A percentile compares a stretch with the other conserved stretches of the same genome.
Evolutionary conservation across 140 eudicot genomes (phyloP).

Genomic region (Erigeron philadelphicus): DNA sequence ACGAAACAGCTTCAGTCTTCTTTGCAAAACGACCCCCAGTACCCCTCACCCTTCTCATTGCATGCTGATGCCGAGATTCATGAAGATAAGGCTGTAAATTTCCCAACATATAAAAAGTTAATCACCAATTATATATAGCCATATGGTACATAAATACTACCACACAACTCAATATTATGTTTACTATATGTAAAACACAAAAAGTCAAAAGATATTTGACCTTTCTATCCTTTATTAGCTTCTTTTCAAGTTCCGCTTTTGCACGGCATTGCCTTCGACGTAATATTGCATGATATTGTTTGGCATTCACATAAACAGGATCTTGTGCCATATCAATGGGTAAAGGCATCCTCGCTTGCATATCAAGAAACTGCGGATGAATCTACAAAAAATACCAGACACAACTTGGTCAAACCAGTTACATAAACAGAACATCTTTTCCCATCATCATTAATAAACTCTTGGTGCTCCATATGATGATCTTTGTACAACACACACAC

Average conservation of each 20-base stretch:
- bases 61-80: slow-evolving; percentile 89
- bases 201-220: slow-evolving; percentile 25
- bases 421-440: not conserved
- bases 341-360: slow-evolving; percentile 70
- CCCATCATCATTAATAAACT: not conserved
- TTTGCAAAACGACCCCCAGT: slow-evolving; percentile 85
- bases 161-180: too few relatives aligned
- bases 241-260: slow-evolving; percentile 82
- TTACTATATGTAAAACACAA: not conserved
- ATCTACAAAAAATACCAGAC: slow-evolving; percentile 31
- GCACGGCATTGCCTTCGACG: slow-evolving; percentile 89
- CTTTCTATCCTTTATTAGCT: slow-evolving; percentile 73
- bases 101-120: not conserved
- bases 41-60: slow-evolving; percentile 77
- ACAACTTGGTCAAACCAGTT: slow-evolving; percentile 16
- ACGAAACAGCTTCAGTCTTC: slow-evolving; percentile 43
- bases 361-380: slow-evolving; percentile 61
- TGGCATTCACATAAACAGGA: slow-evolving; percentile 84
- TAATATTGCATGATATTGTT: slow-evolving; percentile 73
- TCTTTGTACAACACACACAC: not conserved
- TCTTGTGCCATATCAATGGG: slow-evolving; percentile 79
- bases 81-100: slow-evolving; percentile 75
- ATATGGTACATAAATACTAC: not conserved
- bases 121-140: not conserved
- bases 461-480: not conserved